Evolutionary conservation across 2,329 filamentous ascomycete genomes (phyloP).

Genomic region (Colletotrichum cuscutae): DNA sequence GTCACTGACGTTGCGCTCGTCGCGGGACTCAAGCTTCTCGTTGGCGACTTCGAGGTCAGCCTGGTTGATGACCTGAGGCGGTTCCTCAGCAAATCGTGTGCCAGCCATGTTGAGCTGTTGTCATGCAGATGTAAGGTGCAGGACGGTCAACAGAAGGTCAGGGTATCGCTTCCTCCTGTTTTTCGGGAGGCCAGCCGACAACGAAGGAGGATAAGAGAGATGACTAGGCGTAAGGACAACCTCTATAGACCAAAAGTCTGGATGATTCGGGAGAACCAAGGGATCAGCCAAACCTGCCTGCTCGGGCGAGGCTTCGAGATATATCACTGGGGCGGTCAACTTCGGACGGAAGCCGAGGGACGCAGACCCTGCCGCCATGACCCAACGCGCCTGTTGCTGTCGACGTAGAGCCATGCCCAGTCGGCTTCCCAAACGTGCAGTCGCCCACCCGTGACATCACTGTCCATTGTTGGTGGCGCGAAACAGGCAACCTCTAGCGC

Average conservation of each 20-base stretch:
- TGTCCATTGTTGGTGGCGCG: slow-evolving; percentile 10
- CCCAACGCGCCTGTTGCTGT: not conserved
- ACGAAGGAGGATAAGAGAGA: not conserved
- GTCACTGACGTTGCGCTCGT: not conserved
- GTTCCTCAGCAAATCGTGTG: slow-evolving; percentile 49
- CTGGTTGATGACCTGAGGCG: slow-evolving; percentile 49
- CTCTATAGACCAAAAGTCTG: not conserved
- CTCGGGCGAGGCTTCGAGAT: not conserved
- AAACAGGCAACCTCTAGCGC: slow-evolving; percentile 30
- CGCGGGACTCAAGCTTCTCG: slow-evolving; percentile 45
- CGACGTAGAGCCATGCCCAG: not conserved
- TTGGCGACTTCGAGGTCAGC: slow-evolving; percentile 49
- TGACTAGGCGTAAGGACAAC: not conserved
- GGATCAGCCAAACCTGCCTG: not conserved
- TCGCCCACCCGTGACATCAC: slow-evolving; percentile 32
- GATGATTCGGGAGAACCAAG: not conserved
- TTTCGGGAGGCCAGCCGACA: not conserved
- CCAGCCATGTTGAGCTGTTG: slow-evolving; percentile 37
- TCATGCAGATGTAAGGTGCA: slow-evolving; percentile 40
- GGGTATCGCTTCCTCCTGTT: not conserved
- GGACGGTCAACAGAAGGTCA: not conserved
- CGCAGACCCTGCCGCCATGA: not conserved
- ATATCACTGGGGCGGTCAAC: not conserved
- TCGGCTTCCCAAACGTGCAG: slow-evolving; percentile 11
- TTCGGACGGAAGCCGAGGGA: slow-evolving; percentile 26